phyloP scores from a whole-genome alignment of 108 stramenopile species.

The Nannochloropsis salina region DNA sequence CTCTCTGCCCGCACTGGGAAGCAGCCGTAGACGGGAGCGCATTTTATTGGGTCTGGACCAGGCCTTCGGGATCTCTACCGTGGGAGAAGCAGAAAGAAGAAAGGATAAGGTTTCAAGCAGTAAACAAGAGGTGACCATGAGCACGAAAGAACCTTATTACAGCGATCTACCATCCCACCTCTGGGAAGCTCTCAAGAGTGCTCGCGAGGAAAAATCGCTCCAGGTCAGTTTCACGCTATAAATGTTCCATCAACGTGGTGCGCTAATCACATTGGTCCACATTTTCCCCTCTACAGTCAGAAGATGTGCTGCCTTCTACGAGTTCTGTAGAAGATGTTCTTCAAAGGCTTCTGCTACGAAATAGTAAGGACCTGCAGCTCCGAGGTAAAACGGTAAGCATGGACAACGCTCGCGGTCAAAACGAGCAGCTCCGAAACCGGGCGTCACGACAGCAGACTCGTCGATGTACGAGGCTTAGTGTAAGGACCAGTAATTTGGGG shows the following conservation, averaged over 20 bases:
- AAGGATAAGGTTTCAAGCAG: neutral
- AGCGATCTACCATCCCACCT: neutral
- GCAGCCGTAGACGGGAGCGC: neutral
- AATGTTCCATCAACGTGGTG: no score
- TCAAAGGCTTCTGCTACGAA: neutral
- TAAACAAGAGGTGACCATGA: neutral
- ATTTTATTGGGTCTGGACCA: neutral
- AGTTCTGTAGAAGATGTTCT: neutral
- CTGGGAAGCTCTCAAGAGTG: no score
- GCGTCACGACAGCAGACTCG: neutral
- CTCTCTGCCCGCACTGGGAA: neutral
- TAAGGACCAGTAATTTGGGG: no score
- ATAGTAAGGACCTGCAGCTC: neutral
- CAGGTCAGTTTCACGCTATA: no score
- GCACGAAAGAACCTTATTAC: neutral
- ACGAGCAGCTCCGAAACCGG: neutral
- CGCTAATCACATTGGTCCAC: no score
- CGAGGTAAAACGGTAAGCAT: neutral
- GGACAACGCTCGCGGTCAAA: neutral
- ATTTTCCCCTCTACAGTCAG: no score
- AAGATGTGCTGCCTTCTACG: neutral
- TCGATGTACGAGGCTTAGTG: no score
- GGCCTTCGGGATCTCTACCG: neutral
- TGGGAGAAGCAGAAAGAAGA: neutral
- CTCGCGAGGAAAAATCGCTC: no score